Conservation (phyloP, 352 stramenopile species). For the Peronospora belbahrii region DNA sequence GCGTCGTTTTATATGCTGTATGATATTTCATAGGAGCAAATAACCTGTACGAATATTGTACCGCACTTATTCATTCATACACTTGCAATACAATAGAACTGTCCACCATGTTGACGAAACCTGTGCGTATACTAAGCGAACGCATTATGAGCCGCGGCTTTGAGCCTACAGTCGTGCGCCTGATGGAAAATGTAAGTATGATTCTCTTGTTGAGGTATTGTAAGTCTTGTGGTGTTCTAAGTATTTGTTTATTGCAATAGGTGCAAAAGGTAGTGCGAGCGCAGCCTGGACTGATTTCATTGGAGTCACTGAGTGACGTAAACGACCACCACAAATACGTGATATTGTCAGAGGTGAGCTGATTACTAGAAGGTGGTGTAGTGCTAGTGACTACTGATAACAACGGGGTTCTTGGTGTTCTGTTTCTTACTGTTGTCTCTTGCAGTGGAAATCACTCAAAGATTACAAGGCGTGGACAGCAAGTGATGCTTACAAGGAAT, state of each 20-base stretch:
- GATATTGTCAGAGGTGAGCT: constrained; percentile 65
- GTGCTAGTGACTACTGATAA: not conserved
- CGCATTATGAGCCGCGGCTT: constrained; percentile 80
- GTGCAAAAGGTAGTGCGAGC: constrained; percentile 67
- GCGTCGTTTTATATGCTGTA: too few species aligned
- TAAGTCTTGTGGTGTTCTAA: not conserved
- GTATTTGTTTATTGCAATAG: constrained; percentile 16
- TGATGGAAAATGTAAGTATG: constrained; percentile 69
- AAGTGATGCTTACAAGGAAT: constrained; percentile 73
- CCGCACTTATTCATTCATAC: too few species aligned
- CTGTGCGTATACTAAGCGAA: constrained; percentile 76
- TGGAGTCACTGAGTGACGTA: constrained; percentile 76
- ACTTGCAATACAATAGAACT: too few species aligned
- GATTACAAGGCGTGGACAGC: constrained; percentile 74
- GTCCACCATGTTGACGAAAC: constrained; percentile 32
- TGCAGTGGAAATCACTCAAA: constrained; percentile 70
- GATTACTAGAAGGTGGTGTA: not conserved
- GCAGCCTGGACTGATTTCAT: constrained; percentile 67
- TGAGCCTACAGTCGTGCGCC: constrained; percentile 64
- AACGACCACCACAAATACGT: constrained; percentile 87
- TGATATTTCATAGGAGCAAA: too few species aligned
- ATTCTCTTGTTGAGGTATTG: not conserved
- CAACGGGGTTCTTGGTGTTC: not conserved
- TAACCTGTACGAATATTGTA: too few species aligned
- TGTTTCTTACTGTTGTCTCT: not conserved